Base-by-base conservation (phyloP, 257 asterid genomes). In the Eucommia ulmoides region DNA sequence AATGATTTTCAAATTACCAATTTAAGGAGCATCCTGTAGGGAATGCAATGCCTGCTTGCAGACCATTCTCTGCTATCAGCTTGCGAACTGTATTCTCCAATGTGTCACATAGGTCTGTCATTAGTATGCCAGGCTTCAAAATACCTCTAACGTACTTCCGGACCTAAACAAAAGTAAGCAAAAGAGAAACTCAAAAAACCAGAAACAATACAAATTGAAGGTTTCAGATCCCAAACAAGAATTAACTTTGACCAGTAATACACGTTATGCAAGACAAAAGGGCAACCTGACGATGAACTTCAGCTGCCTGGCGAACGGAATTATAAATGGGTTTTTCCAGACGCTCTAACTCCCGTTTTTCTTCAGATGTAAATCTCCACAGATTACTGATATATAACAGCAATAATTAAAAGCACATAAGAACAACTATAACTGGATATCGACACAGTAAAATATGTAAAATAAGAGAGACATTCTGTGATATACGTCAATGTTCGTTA, bases 11-110 rank as follows among this genome's bases (percentile, higher is more conserved):
- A n/a, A n/a, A n/a, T 42, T 71, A 91, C 98, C 89, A 83, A 62
- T 91, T 91, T 76, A 83, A 75, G 53, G 98, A 91, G 67, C 98
- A 91, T 53, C 98, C 98, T 12, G 98, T 91, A 48, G 98, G 98
- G 61, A 91, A 91, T 51, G 98, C 98, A 70, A 91, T 86, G 66
- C 98, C 98, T 63, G 98, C 98, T 65, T 91, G 95, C 54, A 91
- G 82, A 58, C 95, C 98, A 67, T 86, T 91, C 71, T 91, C 98
- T 41, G 95, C 64, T 62, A 91, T 91, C 65, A 91, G 75, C 63
- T 79, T 86, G 46, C 96, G 88, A 47, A 86, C 96, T 51, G 83
- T 83, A 65, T 82, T 76, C 77, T 91, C 98, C 77, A 91, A 77
- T 63, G 94, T 86, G 70, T 91, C 98, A 65, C 98, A 91, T 29